Conservation (phyloP, 73 alveolate species). For the Paraurostyla sp. region DNA sequence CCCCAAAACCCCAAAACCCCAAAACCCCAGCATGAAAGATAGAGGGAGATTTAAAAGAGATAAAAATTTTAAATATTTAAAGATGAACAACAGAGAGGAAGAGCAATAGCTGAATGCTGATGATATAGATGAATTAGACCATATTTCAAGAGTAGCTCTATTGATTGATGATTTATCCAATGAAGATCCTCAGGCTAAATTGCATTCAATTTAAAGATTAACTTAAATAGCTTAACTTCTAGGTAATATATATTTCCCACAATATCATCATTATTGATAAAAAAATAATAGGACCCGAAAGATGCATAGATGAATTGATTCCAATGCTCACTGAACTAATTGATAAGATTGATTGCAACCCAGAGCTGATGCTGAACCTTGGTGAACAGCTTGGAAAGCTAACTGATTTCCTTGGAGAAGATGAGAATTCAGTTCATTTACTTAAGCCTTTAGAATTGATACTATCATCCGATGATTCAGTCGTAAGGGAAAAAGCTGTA, state of each 20-base stretch:
- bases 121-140: slow-evolving; percentile 75
- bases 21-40: too few relatives aligned
- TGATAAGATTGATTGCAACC: slow-evolving; percentile 73
- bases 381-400: slow-evolving; percentile 75
- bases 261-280: too few relatives aligned
- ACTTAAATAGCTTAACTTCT: slow-evolving; percentile 44
- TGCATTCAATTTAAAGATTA: slow-evolving; percentile 64
- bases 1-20: too few relatives aligned
- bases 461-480: slow-evolving; percentile 69
- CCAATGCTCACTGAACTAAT: slow-evolving; percentile 81
- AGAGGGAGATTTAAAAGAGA: too few relatives aligned
- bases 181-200: slow-evolving; percentile 80
- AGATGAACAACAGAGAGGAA: too few relatives aligned
- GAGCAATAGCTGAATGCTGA: slow-evolving; percentile 62
- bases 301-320: slow-evolving; percentile 74
- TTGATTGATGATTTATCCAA: slow-evolving; percentile 75
- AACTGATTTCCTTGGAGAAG: slow-evolving; percentile 49
- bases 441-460: slow-evolving; percentile 71
- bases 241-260: background rate
- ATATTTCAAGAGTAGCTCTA: slow-evolving; percentile 72
- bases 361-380: slow-evolving; percentile 72
- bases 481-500: slow-evolving; percentile 76
- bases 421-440: slow-evolving; percentile 23
- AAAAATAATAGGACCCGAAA: slow-evolving; percentile 63
- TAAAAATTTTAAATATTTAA: too few relatives aligned